phyloP scores from a whole-genome alignment of 257 asterid genomes.

The Eucommia ulmoides region DNA sequence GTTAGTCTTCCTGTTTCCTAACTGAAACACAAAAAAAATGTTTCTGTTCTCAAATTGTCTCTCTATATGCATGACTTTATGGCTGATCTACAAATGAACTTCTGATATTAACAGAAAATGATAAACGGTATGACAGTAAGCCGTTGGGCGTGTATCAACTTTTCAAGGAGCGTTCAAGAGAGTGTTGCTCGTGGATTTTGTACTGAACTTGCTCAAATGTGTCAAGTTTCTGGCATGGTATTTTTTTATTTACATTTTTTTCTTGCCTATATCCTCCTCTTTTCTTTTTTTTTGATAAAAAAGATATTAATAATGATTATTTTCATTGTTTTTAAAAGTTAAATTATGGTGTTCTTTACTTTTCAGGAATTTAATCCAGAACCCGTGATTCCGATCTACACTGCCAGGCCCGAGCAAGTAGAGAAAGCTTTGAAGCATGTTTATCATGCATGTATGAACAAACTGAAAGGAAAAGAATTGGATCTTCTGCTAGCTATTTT shows the following conservation, averaged over 20 bases:
- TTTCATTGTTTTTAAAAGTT: neutral
- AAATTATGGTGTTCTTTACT: neutral
- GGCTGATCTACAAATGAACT: too few species aligned
- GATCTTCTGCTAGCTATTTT: constrained; percentile 85
- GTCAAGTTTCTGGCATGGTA: constrained; percentile 99
- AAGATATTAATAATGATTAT: neutral
- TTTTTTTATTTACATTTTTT: constrained; percentile 3
- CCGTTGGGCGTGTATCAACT: constrained; percentile 98
- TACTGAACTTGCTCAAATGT: constrained; percentile 89
- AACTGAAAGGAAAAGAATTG: constrained; percentile 82
- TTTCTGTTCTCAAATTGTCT: too few species aligned
- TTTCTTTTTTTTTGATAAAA: neutral
- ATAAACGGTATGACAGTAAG: constrained; percentile 92
- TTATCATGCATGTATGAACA: constrained; percentile 59
- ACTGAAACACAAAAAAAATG: too few species aligned
- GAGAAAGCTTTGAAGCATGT: constrained; percentile 93
- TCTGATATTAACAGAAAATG: constrained; percentile 59
- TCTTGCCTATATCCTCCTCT: neutral
- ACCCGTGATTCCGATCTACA: constrained; percentile 77
- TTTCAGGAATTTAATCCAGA: constrained; percentile 77
- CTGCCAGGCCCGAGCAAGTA: constrained; percentile 87
- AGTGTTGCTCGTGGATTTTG: constrained; percentile 96
- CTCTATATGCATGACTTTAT: too few species aligned
- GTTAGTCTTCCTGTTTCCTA: too few species aligned
- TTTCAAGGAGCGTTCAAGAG: constrained; percentile 93